phyloP scores from a whole-genome alignment of 257 asterid species.

The Nicotiana obtusifolia region DNA sequence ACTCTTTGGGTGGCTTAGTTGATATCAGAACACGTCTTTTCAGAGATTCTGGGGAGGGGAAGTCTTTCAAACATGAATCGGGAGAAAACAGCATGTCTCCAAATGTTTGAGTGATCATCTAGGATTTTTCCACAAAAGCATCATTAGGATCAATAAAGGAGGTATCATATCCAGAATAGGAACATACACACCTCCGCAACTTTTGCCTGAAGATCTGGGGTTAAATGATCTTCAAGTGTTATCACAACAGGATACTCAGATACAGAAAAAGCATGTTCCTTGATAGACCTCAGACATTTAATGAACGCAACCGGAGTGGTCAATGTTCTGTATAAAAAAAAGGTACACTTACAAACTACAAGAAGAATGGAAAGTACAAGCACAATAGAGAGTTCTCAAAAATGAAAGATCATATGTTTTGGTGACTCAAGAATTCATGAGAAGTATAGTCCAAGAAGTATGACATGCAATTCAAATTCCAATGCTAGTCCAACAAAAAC shows the following conservation, averaged over 20 bases:
- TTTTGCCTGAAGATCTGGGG: constrained; percentile 7
- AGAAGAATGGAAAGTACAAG: constrained; percentile 1
- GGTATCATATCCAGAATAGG: neutral
- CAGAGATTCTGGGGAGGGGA: constrained; percentile 8
- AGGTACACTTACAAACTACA: neutral
- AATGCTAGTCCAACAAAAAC: neutral
- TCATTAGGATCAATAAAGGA: neutral
- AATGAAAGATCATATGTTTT: neutral
- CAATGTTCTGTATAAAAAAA: neutral
- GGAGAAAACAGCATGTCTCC: constrained; percentile 16
- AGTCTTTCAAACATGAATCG: constrained; percentile 7
- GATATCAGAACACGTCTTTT: constrained; percentile 11
- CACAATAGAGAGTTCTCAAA: neutral
- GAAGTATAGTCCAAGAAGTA: neutral
- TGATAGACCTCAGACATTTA: constrained; percentile 12
- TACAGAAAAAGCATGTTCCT: constrained; percentile 11
- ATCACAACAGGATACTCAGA: constrained; percentile 19
- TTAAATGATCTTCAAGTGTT: constrained; percentile 21
- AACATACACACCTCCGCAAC: constrained; percentile 5
- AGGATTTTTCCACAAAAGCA: constrained; percentile 16
- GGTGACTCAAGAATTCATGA: neutral
- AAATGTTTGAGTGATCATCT: constrained; percentile 18
- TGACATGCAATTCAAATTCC: neutral
- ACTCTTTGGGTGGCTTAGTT: constrained; percentile 15
- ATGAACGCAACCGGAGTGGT: constrained; percentile 17